These are phyloP conservation scores for Fusarium euwallaceae DNA, from an alignment of 2,329 filamentous ascomycete species.

Conservation along the genomic window DNA sequence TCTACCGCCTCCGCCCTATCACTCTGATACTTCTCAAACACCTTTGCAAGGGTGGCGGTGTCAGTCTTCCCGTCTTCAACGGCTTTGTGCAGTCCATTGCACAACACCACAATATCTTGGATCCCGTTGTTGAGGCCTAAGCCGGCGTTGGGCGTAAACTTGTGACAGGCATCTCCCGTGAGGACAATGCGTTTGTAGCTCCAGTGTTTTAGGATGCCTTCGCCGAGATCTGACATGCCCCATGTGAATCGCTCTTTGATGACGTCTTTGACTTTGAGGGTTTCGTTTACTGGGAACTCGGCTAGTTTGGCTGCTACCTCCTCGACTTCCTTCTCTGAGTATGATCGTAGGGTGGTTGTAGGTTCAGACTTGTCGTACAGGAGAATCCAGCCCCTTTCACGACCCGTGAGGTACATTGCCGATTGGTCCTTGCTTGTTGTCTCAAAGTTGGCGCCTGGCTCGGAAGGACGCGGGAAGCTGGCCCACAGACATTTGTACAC, in stretches of 20 bases:
- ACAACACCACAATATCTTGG: constrained; percentile 1
- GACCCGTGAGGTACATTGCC: constrained; percentile 48
- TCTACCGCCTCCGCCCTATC: constrained; percentile 26
- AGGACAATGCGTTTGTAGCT: constrained; percentile 47
- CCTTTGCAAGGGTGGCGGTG: constrained; percentile 5
- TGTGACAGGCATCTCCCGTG: constrained; percentile 51
- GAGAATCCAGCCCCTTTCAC: constrained; percentile 49
- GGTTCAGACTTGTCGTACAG: constrained; percentile 49
- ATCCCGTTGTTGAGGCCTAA: constrained; percentile 46
- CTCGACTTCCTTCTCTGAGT: constrained; percentile 8
- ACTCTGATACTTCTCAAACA: constrained; percentile 38
- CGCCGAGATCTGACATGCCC: constrained; percentile 49
- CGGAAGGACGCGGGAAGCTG: constrained; percentile 40
- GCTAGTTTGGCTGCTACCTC: constrained; percentile 2
- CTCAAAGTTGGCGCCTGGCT: constrained; percentile 44
- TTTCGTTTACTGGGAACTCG: constrained; percentile 14
- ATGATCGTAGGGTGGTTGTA: background rate
- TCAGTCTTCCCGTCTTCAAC: background rate
- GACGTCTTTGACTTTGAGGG: constrained; percentile 17
- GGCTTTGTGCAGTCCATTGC: constrained; percentile 3
- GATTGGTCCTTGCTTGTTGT: constrained; percentile 45
- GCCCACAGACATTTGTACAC: constrained; percentile 42
- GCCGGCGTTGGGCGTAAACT: constrained; percentile 51
- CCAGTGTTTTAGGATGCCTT: constrained; percentile 50
- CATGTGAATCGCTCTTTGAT: background rate